Evolutionary conservation across 306 rosid genomes (phyloP), one percentile per base, ranked within the genome.

Genomic region (Mimosa pudica): DNA sequence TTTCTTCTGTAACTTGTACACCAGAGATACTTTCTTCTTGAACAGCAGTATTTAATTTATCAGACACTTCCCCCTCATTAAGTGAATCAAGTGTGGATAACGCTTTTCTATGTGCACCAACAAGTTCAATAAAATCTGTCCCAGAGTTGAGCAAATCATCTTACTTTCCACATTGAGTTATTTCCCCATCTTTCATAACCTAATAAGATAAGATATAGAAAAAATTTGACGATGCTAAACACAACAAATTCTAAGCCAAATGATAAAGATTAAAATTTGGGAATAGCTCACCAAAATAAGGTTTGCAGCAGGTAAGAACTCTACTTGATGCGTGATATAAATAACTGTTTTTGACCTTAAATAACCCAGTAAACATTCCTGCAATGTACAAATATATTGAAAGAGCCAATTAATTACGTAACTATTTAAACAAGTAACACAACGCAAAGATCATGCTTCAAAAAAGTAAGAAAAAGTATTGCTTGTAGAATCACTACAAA

Each of bases 151-250:
- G 97, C 46, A 93, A 83, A 49, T 91, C 95, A 72, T 62, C 24
- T 77, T 91, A 91, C 85, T 87, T 90, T 64, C 98, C 98, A 81
- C 95, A 79, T 81, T 93, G 95, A 67, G 88, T 82, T 64, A 93
- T 89, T 77, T 74, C 76, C 79, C 97, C 98, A 51, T 90, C 93
- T 88, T 86, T 93, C 97, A 93, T 91, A 38, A 93, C 98, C 98
- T 91, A 74, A 47, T 20, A 58, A 68, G 30, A 71, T 45, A 81
- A 52, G 71, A 45, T 13, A 65, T 51, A 58, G 10, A 32, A 64
- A 30, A 48, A 11, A 30, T 8, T 7, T n/a, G 75, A 49, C 64
- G n/a, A 44, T 0, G 5, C 5, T 10, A 42, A 18, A 69, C 9
- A n/a, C 7, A 20, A 9, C 16, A 45, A 30, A 61, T 16, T 52